These are phyloP conservation scores for Westerdykella aurantiaca DNA, from an alignment of 2,329 filamentous ascomycete genomes.

Conservation along the genomic window DNA sequence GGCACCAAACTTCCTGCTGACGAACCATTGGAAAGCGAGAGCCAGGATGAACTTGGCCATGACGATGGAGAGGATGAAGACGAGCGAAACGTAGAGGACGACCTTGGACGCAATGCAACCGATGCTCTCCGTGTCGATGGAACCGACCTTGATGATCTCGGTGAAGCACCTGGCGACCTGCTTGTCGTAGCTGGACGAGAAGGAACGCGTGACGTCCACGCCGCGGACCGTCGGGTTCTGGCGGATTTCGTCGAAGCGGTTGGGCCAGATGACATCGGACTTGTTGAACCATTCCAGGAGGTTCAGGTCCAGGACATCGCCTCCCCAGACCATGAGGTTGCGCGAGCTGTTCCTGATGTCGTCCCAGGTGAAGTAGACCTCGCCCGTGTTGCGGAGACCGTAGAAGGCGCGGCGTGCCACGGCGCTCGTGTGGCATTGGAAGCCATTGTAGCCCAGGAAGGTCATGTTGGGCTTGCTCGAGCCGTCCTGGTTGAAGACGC, in stretches of 20 bases:
- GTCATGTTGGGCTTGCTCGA: constrained; percentile 72
- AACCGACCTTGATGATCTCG: constrained; percentile 92
- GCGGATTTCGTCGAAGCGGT: constrained; percentile 73
- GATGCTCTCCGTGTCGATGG: constrained; percentile 90
- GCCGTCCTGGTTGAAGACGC: constrained; percentile 86
- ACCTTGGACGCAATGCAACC: constrained; percentile 97
- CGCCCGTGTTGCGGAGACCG: constrained; percentile 61
- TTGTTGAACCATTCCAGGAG: constrained; percentile 87
- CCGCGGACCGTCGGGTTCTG: constrained; percentile 67
- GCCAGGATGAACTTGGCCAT: constrained; percentile 81
- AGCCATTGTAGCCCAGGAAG: constrained; percentile 71
- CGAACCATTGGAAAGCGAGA: constrained; percentile 91
- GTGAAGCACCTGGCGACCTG: constrained; percentile 78
- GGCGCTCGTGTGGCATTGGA: constrained; percentile 77
- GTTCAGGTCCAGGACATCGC: constrained; percentile 84
- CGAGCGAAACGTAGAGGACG: constrained; percentile 87
- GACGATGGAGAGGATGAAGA: constrained; percentile 88
- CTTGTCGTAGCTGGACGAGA: constrained; percentile 75
- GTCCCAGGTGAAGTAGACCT: constrained; percentile 95
- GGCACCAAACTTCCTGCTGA: constrained; percentile 79
- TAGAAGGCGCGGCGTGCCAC: constrained; percentile 71
- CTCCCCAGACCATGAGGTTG: constrained; percentile 91
- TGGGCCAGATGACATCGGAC: constrained; percentile 68
- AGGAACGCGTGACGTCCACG: constrained; percentile 81
- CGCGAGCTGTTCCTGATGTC: constrained; percentile 84